A percentile compares a stretch with the other conserved stretches of the same genome.
phyloP scores from a whole-genome alignment of 2,329 filamentous ascomycete genomes.

The Venturiaceae sp. region DNA sequence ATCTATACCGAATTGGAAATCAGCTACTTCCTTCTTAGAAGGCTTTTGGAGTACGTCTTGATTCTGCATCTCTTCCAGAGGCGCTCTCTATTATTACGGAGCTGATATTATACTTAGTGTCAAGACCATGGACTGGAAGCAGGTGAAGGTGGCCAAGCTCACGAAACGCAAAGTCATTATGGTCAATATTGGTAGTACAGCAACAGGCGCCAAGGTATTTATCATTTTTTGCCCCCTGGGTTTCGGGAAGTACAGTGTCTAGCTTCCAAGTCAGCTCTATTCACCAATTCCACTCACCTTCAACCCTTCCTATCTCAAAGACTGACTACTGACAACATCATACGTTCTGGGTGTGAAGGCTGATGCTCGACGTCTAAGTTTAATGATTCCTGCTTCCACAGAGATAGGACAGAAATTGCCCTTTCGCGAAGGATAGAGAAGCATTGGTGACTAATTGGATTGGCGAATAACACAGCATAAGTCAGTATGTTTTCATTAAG shows the following conservation, averaged over 20 bases:
- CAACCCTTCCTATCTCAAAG: not conserved
- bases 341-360: slow-evolving; percentile 83
- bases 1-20: slow-evolving; percentile 99
- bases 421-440: slow-evolving; percentile 95
- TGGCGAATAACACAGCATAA: slow-evolving; percentile 33
- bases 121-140: slow-evolving; percentile 95
- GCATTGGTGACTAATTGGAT: slow-evolving; percentile 73
- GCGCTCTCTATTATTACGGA: no score
- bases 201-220: slow-evolving; percentile 87
- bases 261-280: no score
- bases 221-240: no score
- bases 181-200: slow-evolving; percentile 98
- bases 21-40: slow-evolving; percentile 96
- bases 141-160: slow-evolving; percentile 97
- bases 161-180: slow-evolving; percentile 98
- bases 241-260: no score
- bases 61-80: no score
- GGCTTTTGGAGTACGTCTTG: slow-evolving; percentile 88
- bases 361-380: slow-evolving; percentile 87
- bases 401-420: slow-evolving; percentile 97
- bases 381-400: slow-evolving; percentile 92
- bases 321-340: not conserved
- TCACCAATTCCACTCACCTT: no score
- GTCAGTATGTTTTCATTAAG: no score
- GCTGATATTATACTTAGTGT: no score